Base-by-base conservation (phyloP, 2,329 filamentous ascomycete species). In the Diaporthe capsici region DNA sequence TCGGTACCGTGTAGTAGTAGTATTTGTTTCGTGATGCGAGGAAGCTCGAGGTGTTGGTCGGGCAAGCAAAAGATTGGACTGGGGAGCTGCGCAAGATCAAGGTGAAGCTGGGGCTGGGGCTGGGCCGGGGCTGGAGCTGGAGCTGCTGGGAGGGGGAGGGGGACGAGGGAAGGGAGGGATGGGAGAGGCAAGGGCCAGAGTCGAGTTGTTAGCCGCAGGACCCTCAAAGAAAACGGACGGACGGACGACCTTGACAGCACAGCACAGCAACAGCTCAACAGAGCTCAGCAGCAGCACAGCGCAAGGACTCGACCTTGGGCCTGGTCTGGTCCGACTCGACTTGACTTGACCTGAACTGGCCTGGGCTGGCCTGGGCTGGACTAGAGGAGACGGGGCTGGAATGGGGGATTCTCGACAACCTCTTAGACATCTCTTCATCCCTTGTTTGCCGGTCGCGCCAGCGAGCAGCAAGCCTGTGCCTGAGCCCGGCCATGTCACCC, bases 381-480 rank as follows among this genome's bases (percentile, higher is more conserved):
- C 65, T 70, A 70, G 47, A 70, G 65, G 31, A 53, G 47, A 53
- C 13, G 49, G 65, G 37, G 31, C n/a, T 70, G 65, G 65, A 72
- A 72, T 51, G 58, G 57, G 57, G 57, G 25, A 47, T 44, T 44
- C 58, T 73, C 44, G 47, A 55, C 58, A 34, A 42, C 39, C 51
- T 47, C 58, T 73, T 53, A 73, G 71, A 73, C 71, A 73, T 73
- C 15, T 65, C 49, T 31, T 61, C 71, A 65, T 65, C 58, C 71
- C 71, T 73, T 73, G 71, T 65, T 31, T 57, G 61, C 58, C 47
- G 42, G 61, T 73, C 58, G 71, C 47, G 58, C 58, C 58, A 55
- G 47, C 42, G 39, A 51, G 39, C 61, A 65, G 47, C 61, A 65
- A 70, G 63, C 63, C 61, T 34, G 39, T 65, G 61, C 61, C 63